phyloP scores from a whole-genome alignment of 2,329 filamentous ascomycete genomes.

The Aspergillus ochraceoroseus region DNA sequence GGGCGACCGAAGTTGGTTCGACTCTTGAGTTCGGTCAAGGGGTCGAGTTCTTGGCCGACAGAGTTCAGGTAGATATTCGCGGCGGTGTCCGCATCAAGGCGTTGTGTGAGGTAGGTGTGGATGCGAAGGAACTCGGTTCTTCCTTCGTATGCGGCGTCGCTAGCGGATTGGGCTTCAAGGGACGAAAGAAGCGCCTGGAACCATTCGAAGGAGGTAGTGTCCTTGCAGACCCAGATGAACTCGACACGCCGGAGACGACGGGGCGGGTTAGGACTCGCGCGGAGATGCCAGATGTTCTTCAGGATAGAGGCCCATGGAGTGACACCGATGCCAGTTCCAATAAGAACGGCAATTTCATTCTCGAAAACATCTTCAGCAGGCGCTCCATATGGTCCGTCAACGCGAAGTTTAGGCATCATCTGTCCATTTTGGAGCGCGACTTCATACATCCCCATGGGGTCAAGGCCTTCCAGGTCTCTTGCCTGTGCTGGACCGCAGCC shows the following conservation, averaged over 20 bases:
- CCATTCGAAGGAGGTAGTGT: conserved; percentile 96
- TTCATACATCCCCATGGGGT: conserved; percentile 96
- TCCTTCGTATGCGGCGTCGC: conserved; percentile 55
- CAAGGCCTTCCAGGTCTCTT: conserved; percentile 83
- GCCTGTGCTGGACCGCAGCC: conserved; percentile 82
- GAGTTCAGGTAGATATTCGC: conserved; percentile 97
- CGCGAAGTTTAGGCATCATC: conserved; percentile 80
- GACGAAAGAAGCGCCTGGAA: conserved; percentile 91
- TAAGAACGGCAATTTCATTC: conserved; percentile 73
- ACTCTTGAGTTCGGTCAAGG: conserved; percentile 82
- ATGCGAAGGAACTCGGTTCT: conserved; percentile 82
- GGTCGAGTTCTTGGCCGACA: conserved; percentile 81
- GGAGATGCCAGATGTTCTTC: conserved; percentile 98
- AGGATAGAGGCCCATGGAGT: conserved; percentile 83
- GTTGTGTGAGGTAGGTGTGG: conserved; percentile 95
- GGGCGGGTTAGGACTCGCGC: conserved; percentile 82
- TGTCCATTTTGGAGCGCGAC: conserved; percentile 90
- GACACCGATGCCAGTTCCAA: conserved; percentile 76
- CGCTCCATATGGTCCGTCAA: conserved; percentile 94
- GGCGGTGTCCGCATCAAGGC: conserved; percentile 82
- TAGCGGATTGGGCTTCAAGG: conserved; percentile 78
- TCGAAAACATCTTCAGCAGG: conserved; percentile 98
- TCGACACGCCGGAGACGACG: conserved; percentile 87
- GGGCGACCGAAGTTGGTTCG: conserved; percentile 93
- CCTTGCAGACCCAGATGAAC: conserved; percentile 98